These are phyloP conservation scores for Ceratonia siliqua DNA, from an alignment of 306 rosid genomes.

Conservation along the genomic window DNA sequence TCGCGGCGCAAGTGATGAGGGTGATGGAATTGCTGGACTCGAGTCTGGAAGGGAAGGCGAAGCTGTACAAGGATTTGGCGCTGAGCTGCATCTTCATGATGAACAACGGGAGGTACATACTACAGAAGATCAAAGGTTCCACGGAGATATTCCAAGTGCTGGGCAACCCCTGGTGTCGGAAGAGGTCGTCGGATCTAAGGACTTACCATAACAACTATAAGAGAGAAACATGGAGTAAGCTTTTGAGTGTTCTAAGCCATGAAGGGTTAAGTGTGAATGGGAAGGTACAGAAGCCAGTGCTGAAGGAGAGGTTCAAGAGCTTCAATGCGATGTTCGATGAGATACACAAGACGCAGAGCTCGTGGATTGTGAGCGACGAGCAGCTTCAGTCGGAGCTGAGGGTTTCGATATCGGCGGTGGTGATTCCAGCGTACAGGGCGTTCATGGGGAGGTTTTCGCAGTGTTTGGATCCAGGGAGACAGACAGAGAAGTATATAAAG, in stretches of 20 bases:
- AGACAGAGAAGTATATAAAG: slow-evolving; percentile 77
- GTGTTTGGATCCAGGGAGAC: slow-evolving; percentile 62
- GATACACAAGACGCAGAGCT: slow-evolving; percentile 76
- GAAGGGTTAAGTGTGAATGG: slow-evolving; percentile 64
- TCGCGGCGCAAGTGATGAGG: slow-evolving; percentile 46
- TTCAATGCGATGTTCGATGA: slow-evolving; percentile 76
- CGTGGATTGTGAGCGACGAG: slow-evolving; percentile 86
- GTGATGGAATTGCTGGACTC: slow-evolving; percentile 73
- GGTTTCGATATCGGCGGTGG: slow-evolving; percentile 73
- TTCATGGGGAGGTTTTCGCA: slow-evolving; percentile 83
- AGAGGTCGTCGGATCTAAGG: slow-evolving; percentile 61
- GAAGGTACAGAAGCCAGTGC: slow-evolving; percentile 60
- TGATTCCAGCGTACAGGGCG: slow-evolving; percentile 78
- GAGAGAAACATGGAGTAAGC: slow-evolving; percentile 75
- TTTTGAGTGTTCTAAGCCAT: slow-evolving; percentile 52
- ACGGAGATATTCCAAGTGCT: slow-evolving; percentile 54
- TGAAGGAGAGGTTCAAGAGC: slow-evolving; percentile 81
- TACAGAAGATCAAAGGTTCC: slow-evolving; percentile 78
- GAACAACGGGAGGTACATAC: slow-evolving; percentile 86
- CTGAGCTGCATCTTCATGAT: slow-evolving; percentile 76
- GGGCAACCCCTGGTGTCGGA: slow-evolving; percentile 82
- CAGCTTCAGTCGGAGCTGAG: slow-evolving; percentile 89
- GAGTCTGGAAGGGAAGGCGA: slow-evolving; percentile 62
- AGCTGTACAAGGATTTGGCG: slow-evolving; percentile 60
- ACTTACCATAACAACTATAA: slow-evolving; percentile 77